Conservation (phyloP, 73 alveolate species). For the Paramecium sonneborni region DNA sequence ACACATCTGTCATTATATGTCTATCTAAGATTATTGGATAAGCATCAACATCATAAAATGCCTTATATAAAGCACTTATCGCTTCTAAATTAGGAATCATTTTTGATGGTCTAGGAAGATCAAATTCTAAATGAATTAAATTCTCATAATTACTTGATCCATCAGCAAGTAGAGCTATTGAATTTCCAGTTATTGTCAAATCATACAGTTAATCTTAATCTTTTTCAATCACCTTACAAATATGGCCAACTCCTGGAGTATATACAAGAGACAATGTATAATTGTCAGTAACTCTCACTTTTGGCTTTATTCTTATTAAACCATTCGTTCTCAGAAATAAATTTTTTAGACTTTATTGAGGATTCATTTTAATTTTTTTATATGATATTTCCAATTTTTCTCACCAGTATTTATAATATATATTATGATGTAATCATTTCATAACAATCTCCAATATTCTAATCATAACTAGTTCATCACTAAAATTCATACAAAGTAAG, state of each 20-base stretch:
- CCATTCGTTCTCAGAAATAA: not conserved
- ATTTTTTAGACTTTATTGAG: not conserved
- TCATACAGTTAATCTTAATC: slow-evolving; percentile 77
- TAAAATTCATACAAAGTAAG: not conserved
- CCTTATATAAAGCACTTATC: slow-evolving; percentile 67
- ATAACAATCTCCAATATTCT: not conserved
- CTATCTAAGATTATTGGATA: slow-evolving; percentile 76
- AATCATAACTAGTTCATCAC: not conserved
- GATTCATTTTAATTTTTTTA: not conserved
- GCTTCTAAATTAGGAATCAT: slow-evolving; percentile 75
- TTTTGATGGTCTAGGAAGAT: slow-evolving; percentile 62
- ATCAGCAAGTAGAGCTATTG: slow-evolving; percentile 68
- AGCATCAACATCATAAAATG: slow-evolving; percentile 72
- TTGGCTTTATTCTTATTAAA: not conserved
- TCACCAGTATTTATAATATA: not conserved
- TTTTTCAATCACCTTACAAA: slow-evolving; percentile 77
- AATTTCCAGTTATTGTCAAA: slow-evolving; percentile 60
- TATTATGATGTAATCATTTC: not conserved
- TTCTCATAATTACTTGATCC: slow-evolving; percentile 34
- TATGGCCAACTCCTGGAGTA: slow-evolving; percentile 93
- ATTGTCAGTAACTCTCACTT: not conserved
- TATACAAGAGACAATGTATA: slow-evolving; percentile 75
- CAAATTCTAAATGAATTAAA: not conserved
- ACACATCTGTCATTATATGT: slow-evolving; percentile 39
- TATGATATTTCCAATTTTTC: not conserved